Percentiles rank a stretch among this genome's conserved stretches.
Evolutionary conservation across 768 basidiomycete genomes (phyloP).

Genomic region (Naganishia vishniacii): DNA sequence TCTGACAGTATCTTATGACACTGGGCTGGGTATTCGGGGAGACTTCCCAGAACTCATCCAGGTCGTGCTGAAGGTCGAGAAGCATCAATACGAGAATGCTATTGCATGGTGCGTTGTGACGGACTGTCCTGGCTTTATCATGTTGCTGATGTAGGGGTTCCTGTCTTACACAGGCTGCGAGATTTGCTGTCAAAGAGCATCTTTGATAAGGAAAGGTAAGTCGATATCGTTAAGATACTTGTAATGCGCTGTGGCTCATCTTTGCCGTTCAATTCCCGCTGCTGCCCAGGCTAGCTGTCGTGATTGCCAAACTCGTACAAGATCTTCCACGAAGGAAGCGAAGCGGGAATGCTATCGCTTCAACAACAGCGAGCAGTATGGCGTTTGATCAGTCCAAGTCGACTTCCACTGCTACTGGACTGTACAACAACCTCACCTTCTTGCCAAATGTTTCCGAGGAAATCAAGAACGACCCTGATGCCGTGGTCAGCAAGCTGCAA

Average conservation of each 20-base stretch:
- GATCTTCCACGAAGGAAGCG: constrained; percentile 86
- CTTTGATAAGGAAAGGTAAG: constrained; percentile 43
- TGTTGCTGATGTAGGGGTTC: constrained; percentile 44
- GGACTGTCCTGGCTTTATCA: constrained; percentile 63
- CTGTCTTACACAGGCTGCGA: constrained; percentile 34
- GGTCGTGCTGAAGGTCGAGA: constrained; percentile 78
- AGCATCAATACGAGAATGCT: constrained; percentile 68
- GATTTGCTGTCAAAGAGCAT: constrained; percentile 40
- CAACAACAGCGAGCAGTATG: constrained; percentile 63
- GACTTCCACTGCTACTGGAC: constrained; percentile 61
- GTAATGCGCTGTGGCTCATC: not conserved
- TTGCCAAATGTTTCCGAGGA: constrained; percentile 67
- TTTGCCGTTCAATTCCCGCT: not conserved
- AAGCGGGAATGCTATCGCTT: constrained; percentile 72
- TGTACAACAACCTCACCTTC: constrained; percentile 72
- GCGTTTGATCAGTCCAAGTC: constrained; percentile 63
- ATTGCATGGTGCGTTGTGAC: constrained; percentile 69
- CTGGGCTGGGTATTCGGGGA: constrained; percentile 60
- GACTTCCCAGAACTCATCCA: constrained; percentile 67
- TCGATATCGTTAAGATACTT: too few species aligned
- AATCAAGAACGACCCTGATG: constrained; percentile 66
- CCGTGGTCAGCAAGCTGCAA: constrained; percentile 68
- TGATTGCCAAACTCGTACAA: constrained; percentile 80
- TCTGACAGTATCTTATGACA: constrained; percentile 78
- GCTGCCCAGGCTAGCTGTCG: constrained; percentile 64